phyloP scores from a whole-genome alignment of 2,329 filamentous ascomycete genomes.

The Clarireedia hainanense region DNA sequence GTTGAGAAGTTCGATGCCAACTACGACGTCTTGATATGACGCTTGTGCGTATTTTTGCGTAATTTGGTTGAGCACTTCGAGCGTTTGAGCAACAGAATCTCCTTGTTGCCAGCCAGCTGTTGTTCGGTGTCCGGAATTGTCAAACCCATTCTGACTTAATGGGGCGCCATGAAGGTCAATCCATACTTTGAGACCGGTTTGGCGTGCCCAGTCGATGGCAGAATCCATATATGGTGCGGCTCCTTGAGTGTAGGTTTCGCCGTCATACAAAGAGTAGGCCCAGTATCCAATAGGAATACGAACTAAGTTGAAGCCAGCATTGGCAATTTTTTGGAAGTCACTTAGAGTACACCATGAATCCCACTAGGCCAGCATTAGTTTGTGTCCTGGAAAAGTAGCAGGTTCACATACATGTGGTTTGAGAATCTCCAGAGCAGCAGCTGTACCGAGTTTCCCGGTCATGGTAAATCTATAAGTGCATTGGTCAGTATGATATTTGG shows the following conservation, averaged over 20 bases:
- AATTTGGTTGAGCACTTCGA: slow-evolving; percentile 49
- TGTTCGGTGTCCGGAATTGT: slow-evolving; percentile 48
- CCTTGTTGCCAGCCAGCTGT: slow-evolving; percentile 39
- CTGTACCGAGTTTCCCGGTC: slow-evolving; percentile 37
- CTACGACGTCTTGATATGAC: slow-evolving; percentile 49
- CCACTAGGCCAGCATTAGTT: slow-evolving; percentile 19
- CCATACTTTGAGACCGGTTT: slow-evolving; percentile 45
- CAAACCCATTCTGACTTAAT: slow-evolving; percentile 52
- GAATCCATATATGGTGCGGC: slow-evolving; percentile 45
- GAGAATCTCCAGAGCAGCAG: slow-evolving; percentile 42
- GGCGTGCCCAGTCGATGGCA: slow-evolving; percentile 48
- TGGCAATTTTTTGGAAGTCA: slow-evolving; percentile 49
- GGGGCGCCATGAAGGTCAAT: slow-evolving; percentile 52
- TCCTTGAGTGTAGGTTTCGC: slow-evolving; percentile 43
- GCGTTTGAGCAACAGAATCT: slow-evolving; percentile 40
- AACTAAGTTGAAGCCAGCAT: slow-evolving; percentile 50
- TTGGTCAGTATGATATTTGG: not conserved
- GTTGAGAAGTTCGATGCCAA: slow-evolving; percentile 49
- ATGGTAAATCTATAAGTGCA: slow-evolving; percentile 19
- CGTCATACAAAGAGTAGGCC: slow-evolving; percentile 44
- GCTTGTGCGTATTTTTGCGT: slow-evolving; percentile 47
- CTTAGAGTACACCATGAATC: slow-evolving; percentile 27
- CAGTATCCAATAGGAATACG: slow-evolving; percentile 53
- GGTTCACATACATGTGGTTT: slow-evolving; percentile 34
- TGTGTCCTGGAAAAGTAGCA: slow-evolving; percentile 25